Base-by-base conservation (phyloP, 164 flowering plant genomes). In the Chimonanthus salicifolius region DNA sequence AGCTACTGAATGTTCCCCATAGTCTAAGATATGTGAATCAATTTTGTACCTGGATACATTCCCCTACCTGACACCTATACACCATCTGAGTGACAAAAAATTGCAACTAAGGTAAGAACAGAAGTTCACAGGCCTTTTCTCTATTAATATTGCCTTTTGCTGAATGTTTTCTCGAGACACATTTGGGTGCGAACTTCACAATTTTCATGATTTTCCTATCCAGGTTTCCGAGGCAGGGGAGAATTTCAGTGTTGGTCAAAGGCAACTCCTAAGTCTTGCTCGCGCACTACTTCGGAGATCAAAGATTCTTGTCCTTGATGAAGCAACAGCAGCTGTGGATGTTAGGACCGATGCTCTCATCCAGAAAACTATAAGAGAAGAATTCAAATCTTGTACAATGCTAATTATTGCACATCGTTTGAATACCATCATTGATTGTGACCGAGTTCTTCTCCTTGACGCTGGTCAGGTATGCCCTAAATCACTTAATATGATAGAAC, bases 301-400 rank as follows among this genome's bases (percentile, higher is more conserved):
- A 69, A 96, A 96, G 85, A 96, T 96, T 81, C 90, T 96, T 74
- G 99, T 96, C 69, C 97, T 96, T 77, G 99, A 96, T 86, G 99
- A 96, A 83, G 99, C 99, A 81, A 96, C 99, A 7, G 99, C 99
- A 50, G 97, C 99, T 49, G 99, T 96, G 75, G 99, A 96, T 88
- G 97, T 96, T 75, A 86, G 97, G 85, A 96, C 99, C 9, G 99
- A 96, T 85, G 97, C 97, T 71, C 93, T 96, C 63, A 96, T 96
- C 50, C 99, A 96, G 81, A 92, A 89, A 83, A 96, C 99, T 16
- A 96, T 96, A 16, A 78, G 99, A 64, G 99, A 94, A 77, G 99
- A 96, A 76, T 96, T 96, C 68, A 96, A 87, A 74, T 88, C 94
- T 4, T 91, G 98, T 79, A 96, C 99, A 47, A 94, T 96, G 98